Base-by-base conservation (phyloP, 169 alveolate genomes). In the Miamiensis avidus region DNA sequence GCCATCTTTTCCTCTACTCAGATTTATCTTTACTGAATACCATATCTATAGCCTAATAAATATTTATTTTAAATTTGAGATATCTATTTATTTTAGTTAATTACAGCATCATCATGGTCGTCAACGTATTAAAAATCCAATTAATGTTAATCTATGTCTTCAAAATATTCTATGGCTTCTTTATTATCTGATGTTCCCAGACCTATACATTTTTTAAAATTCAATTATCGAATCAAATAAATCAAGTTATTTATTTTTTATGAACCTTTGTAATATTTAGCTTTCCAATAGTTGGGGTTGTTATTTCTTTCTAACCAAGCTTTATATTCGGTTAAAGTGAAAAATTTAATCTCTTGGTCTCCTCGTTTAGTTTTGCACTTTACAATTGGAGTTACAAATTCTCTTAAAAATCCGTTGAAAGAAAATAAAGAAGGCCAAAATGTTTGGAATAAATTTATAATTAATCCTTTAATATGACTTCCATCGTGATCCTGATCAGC, bases 401-500 rank as follows among this genome's bases (percentile, higher is more conserved):
- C 99, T 87, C 97, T 95, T 34, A 99, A 87, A 88, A 99, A 99
- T 0, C 99, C 99, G 74, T 94, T 94, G 87, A 94, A 95, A 91
- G 97, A 96, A 34, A 99, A 91, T 78, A 99, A 91, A 30, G 98
- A 93, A 1, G 99, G 99, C 99, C 99, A 99, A 95, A 98, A 99
- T 79, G 97, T 97, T 88, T 98, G 99, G 75, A 99, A 95, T 95
- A 99, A 95, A 95, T 99, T 99, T 73, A 99, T 99, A 75, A 99
- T 94, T 81, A 99, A 96, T 28, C 99, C 99, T 94, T 99, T 99
- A 84, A 99, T 99, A 91, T 99, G 99, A 27, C 99, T 98, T 0
- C 99, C 99, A 89, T 99, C 99, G 84, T 95, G 98, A 92, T 99
- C 99, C 93, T 98, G 99, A 96, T 99, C 99, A 1, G 99, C 98